Evolutionary conservation across 306 rosid species (phyloP).

Genomic region (Betula pendula): DNA sequence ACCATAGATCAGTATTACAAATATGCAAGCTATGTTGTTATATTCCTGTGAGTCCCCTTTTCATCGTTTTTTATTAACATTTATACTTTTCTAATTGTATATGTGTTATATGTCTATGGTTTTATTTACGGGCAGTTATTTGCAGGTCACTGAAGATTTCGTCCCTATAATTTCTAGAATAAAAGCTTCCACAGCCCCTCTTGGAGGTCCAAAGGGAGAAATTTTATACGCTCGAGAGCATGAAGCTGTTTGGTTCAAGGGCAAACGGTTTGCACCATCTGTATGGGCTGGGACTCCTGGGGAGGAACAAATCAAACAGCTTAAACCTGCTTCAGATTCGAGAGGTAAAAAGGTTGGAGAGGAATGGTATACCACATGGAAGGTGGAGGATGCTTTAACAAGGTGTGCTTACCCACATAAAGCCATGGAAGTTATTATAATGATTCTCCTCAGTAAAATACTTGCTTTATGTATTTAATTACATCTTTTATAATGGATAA

Average conservation of each 20-base stretch:
- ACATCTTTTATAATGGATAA: constrained; percentile 15
- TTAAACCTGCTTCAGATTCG: constrained; percentile 86
- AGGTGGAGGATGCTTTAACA: constrained; percentile 83
- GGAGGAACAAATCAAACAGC: constrained; percentile 82
- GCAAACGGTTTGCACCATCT: constrained; percentile 70
- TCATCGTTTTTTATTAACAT: not conserved
- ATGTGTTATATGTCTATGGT: constrained; percentile 10
- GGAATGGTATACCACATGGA: constrained; percentile 87
- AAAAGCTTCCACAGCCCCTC: constrained; percentile 71
- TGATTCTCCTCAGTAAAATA: constrained; percentile 8
- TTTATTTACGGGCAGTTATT: constrained; percentile 20
- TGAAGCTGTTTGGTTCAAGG: constrained; percentile 96
- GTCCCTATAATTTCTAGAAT: constrained; percentile 74
- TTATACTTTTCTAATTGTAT: constrained; percentile 21
- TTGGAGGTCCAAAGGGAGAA: constrained; percentile 93
- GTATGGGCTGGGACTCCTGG: constrained; percentile 83
- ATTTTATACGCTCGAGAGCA: constrained; percentile 83
- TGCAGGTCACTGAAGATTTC: constrained; percentile 86
- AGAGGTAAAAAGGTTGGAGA: constrained; percentile 92
- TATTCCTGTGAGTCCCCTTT: not conserved
- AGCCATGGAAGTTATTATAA: constrained; percentile 5
- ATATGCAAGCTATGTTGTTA: not conserved
- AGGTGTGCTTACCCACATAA: constrained; percentile 44
- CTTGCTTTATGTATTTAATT: constrained; percentile 4
- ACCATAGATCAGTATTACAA: not conserved